phyloP scores from a whole-genome alignment of 2,329 filamentous ascomycete species.

The Dactylonectria estremocensis region DNA sequence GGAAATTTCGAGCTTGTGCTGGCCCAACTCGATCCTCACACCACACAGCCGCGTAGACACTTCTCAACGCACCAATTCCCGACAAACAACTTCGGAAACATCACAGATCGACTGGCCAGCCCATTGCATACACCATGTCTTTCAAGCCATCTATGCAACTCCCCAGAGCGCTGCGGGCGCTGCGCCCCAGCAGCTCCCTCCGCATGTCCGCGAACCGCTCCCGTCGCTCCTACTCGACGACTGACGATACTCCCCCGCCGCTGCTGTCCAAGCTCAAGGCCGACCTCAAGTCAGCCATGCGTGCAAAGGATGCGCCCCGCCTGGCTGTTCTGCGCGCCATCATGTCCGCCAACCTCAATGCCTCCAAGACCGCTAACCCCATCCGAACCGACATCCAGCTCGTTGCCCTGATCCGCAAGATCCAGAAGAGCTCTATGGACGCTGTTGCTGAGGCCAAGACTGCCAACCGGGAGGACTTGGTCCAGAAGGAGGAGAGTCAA shows the following conservation, averaged over 20 bases:
- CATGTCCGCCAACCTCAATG: slow-evolving; percentile 80
- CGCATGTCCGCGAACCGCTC: slow-evolving; percentile 34
- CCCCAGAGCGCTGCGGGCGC: slow-evolving; percentile 45
- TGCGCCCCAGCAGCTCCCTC: slow-evolving; percentile 32
- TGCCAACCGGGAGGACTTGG: slow-evolving; percentile 78
- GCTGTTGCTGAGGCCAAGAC: slow-evolving; percentile 75
- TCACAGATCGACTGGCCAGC: background rate
- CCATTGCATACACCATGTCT: slow-evolving; percentile 39
- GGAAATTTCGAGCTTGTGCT: slow-evolving; percentile 47
- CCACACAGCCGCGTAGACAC: slow-evolving; percentile 16
- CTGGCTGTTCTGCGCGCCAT: slow-evolving; percentile 79
- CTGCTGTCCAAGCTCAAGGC: slow-evolving; percentile 68
- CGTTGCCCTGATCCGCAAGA: slow-evolving; percentile 76
- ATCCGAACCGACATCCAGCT: slow-evolving; percentile 80
- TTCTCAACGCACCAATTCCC: slow-evolving; percentile 3
- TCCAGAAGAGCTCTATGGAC: slow-evolving; percentile 69
- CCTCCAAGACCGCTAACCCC: slow-evolving; percentile 80
- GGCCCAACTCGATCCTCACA: slow-evolving; percentile 22
- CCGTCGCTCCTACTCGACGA: slow-evolving; percentile 53
- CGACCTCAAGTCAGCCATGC: slow-evolving; percentile 78
- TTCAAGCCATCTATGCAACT: slow-evolving; percentile 43
- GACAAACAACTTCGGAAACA: background rate
- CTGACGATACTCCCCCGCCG: slow-evolving; percentile 59
- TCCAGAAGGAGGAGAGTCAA: slow-evolving; percentile 78
- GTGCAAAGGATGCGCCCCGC: slow-evolving; percentile 73